Base-by-base conservation (phyloP, 768 basidiomycete genomes). In the Dentipellis sp. region DNA sequence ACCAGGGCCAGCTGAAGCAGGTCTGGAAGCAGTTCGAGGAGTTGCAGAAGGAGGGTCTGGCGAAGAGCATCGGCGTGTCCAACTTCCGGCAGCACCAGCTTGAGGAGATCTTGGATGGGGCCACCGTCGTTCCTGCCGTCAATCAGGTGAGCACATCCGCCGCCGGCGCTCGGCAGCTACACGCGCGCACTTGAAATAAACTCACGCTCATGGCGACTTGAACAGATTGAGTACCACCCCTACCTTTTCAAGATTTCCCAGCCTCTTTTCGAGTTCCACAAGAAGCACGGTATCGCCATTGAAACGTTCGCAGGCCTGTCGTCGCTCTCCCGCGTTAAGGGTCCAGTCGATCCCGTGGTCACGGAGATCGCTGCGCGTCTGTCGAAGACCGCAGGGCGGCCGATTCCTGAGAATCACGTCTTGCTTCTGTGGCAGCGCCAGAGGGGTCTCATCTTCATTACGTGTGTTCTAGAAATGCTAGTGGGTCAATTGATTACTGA, bases 191-290 rank as follows among this genome's bases (percentile, higher is more conserved):
- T 29, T 6, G 3, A n/a, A n/a, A n/a, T n/a, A n/a, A 29, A 29
- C 29, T 6, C 29, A 29, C 29, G 29, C n/a, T 29, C 29, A 3
- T 29, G 29, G 16, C 35, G 19, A n/a, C 10, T 40, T 21, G 17
- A 16, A 2, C 29, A 79, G 76, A 65, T 82, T 21, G 80, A 83
- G 63, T 72, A 74, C 36, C 80, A 83, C 60, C 79, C 80, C 11
- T 78, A 80, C 64, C 68, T 78, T 34, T 74, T 74, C 61, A 71
- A 75, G 58, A 72, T 71, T 10, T 67, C 77, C 54, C 63, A 68
- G 39, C 64, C 72, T 4, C 63, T 65, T 19, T 58, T 75, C 29
- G 71, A 67, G 35, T 47, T 69, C n/a, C 66, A 71, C 50, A 64
- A 71, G 54, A 37, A 71, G 59, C 56, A 75, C 48, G 64, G 66